Percentiles rank a stretch among this genome's conserved stretches.
Conservation (phyloP, 106 monocot genomes). For the Alisma plantagoaquatica region DNA sequence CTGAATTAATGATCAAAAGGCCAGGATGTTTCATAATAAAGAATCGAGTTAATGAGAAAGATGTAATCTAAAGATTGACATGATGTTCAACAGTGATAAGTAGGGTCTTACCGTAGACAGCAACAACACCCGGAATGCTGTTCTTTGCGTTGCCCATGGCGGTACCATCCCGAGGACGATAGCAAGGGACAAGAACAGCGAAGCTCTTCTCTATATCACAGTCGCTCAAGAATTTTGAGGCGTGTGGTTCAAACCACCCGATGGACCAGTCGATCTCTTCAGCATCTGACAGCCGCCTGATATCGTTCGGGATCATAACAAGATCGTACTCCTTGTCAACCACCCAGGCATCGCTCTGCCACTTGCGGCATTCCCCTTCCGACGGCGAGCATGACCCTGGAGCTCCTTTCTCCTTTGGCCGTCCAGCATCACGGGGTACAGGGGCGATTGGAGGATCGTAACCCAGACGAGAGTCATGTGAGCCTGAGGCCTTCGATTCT, state of each 20-base stretch:
- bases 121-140: slow-evolving; percentile 1
- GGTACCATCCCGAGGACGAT: slow-evolving; percentile 14
- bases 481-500: background rate
- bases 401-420: no score
- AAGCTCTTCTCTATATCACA: slow-evolving; percentile 43
- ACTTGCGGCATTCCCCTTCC: slow-evolving; percentile 2
- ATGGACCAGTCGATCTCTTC: slow-evolving; percentile 88
- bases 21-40: no score
- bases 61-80: no score
- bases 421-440: no score
- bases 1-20: no score
- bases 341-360: slow-evolving; percentile 33
- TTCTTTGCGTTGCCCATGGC: background rate
- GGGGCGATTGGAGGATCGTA: no score
- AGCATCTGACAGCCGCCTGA: slow-evolving; percentile 62
- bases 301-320: slow-evolving; percentile 64
- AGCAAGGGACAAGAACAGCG: slow-evolving; percentile 78
- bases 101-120: background rate
- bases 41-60: no score
- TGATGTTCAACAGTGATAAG: no score
- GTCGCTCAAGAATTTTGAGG: slow-evolving; percentile 38
- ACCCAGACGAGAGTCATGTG: background rate
- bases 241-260: slow-evolving; percentile 79
- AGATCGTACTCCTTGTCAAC: slow-evolving; percentile 68
- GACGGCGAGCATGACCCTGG: no score